phyloP scores from a whole-genome alignment of 2,329 filamentous ascomycete species.

The Acrodontium crateriforme region DNA sequence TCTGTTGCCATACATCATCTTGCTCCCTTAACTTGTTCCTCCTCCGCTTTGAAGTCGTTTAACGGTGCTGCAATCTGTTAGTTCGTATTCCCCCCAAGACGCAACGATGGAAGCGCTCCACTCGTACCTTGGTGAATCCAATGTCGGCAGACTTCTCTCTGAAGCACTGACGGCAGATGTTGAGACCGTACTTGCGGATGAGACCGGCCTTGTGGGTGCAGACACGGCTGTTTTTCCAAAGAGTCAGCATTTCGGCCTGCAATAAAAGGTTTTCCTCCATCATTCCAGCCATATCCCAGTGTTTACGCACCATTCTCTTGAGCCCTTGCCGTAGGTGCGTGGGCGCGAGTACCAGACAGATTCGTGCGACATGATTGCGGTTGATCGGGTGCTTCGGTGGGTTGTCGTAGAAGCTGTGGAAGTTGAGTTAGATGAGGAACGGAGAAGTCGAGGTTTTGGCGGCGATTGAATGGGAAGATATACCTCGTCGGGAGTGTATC shows the following conservation, averaged over 20 bases:
- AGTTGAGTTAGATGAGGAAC: too few species aligned
- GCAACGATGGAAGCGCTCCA: background rate
- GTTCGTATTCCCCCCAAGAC: conserved; percentile 1
- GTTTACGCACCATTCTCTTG: conserved; percentile 69
- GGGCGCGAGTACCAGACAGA: conserved; percentile 99
- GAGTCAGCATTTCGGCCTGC: conserved; percentile 14
- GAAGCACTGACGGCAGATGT: conserved; percentile 64
- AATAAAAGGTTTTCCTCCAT: conserved; percentile 2
- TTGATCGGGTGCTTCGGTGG: conserved; percentile 10
- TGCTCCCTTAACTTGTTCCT: too few species aligned
- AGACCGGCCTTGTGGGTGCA: conserved; percentile 96
- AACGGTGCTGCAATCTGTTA: conserved; percentile 19
- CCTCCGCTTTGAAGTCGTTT: too few species aligned
- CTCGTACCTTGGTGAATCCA: conserved; percentile 55
- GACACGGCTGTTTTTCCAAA: conserved; percentile 46
- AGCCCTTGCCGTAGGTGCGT: conserved; percentile 92
- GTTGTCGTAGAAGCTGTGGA: conserved; percentile 4
- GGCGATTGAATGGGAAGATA: too few species aligned
- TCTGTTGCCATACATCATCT: too few species aligned
- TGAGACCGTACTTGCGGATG: conserved; percentile 98
- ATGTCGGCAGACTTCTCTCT: conserved; percentile 54
- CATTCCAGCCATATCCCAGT: conserved; percentile 3
- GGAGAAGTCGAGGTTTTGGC: too few species aligned
- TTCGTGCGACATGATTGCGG: conserved; percentile 71
- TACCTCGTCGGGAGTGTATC: conserved; percentile 4